Conservation (phyloP, 768 basidiomycete species). For the Phylloporus scabripes region DNA sequence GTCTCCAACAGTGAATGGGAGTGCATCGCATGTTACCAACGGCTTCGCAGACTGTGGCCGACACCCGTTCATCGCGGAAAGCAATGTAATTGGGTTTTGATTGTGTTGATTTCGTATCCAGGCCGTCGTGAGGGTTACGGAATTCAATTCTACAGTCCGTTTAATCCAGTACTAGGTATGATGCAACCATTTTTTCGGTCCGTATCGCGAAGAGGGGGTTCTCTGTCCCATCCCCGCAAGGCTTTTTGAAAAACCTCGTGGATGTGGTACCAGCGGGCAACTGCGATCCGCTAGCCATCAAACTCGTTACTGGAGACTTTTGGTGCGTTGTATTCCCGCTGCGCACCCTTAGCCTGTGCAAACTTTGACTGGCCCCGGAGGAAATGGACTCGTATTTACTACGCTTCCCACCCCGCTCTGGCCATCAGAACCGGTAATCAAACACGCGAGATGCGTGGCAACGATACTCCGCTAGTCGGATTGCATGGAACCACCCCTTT, state of each 20-base stretch:
- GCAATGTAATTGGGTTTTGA: background rate
- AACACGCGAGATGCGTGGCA: background rate
- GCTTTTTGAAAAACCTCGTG: background rate
- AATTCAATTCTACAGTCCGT: no score
- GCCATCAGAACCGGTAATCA: background rate
- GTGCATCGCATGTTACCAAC: background rate
- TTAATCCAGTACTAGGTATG: background rate
- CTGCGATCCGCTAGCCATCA: background rate
- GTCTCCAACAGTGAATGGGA: no score
- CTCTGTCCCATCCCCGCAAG: background rate
- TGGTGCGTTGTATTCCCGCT: background rate
- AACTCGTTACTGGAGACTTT: background rate
- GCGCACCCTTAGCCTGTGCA: background rate
- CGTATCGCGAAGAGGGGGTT: background rate
- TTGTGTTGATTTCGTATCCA: background rate
- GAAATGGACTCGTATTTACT: background rate
- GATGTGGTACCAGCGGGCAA: background rate
- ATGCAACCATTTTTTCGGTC: background rate
- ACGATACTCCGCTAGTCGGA: background rate
- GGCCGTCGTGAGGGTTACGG: background rate
- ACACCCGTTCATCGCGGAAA: background rate
- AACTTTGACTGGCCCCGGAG: background rate
- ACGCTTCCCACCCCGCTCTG: background rate
- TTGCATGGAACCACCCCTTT: background rate
- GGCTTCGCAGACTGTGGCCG: background rate